Evolutionary conservation across 2,329 filamentous ascomycete genomes (phyloP), one percentile per base, ranked within the genome.

Genomic region (Trichoderma sp.): DNA sequence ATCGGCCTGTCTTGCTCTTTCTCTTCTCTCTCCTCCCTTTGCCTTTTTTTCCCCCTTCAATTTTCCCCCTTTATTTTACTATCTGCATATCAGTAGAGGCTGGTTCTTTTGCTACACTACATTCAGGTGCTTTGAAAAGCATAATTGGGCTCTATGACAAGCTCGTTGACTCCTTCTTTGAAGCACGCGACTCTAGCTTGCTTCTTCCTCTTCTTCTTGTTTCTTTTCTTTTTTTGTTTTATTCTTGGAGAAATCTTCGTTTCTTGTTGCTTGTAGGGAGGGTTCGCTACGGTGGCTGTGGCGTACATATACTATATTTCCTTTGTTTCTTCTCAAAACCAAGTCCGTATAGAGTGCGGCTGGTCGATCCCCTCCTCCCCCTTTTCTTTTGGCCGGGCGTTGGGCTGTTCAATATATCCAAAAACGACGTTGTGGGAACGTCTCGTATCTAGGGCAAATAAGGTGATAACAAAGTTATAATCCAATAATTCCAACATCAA

Each of bases 1-100:
- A 54, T 54, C 52, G 52, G 52, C 52, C 34, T 52, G 9, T 25
- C 35, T 64, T 29, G 15, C 61, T 27, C 7, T 54, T 45, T 54
- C n/a, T 32, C 25, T 42, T 64, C 25, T 64, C 2, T 39, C 29
- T 42, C 6, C 32, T 25, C 59, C 32, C n/a, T 10, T 34, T 17
- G 3, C 22, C 12, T 48, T 60, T 25, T 13, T 17, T 34, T 27
- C 27, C 8, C 12, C 19, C 12, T 45, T 35, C 10, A 1, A 7
- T 25, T 13, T 34, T 22, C 7, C 37, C n/a, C n/a, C 3, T 12
- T 2, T 42, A 10, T 25, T 10, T 13, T 2, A 27, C 66, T 60
- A 17, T 67, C 34, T 58, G 69, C 70, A 72, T 73, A 64, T 70
- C 39, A 70, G 67, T 54, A 54, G 65, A 65, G 69, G 70, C 56